Base-by-base conservation (phyloP, 2,329 filamentous ascomycete species). In the Botrytis sinoallii region DNA sequence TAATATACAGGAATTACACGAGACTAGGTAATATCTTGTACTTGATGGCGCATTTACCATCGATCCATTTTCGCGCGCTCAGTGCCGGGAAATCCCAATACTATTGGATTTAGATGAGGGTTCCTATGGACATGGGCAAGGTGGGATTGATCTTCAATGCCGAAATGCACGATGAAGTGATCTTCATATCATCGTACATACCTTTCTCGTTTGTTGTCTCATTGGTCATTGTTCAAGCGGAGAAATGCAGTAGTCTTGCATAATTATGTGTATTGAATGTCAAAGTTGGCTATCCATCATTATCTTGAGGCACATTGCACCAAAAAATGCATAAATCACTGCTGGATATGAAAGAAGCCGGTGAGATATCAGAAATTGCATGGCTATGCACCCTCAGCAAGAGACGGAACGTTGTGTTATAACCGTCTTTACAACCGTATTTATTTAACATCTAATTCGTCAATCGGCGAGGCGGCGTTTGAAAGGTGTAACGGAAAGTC, bases 101-200 rank as follows among this genome's bases (percentile, higher is more conserved):
- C 5, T 14, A n/a, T 67, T 8, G 22, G 22, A 67, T 20, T 3
- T 8, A 29, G 32, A 14, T 35, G 16, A 38, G 35, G 55, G n/a
- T 29, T 9, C 4, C 6, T 1, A 7, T 25, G 8, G 10, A 7
- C 9, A 1, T 42, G 40, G 1, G n/a, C 1, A 3, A 29, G 10
- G 14, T 44, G 29, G 5, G 35, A 38, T 57, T 2, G 16, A 57
- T 32, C 4, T 44, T 42, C 18, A 68, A 42, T 57, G 9, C 4
- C 38, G 61, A 29, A 18, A 42, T 29, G 14, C 8, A 20, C 16
- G n/a, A 29, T 42, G 25, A 63, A 42, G 25, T 29, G 25, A 9
- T 42, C 38, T 20, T 42, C 14, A 42, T 29, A 4, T 38, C 32
- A 38, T 40, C 38, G 16, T 16, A 20, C 22, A 44, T 44, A n/a